These are phyloP conservation scores for Sungouiozyma ichnusensis DNA, from an alignment of 805 yeast species.

Conservation along the genomic window DNA sequence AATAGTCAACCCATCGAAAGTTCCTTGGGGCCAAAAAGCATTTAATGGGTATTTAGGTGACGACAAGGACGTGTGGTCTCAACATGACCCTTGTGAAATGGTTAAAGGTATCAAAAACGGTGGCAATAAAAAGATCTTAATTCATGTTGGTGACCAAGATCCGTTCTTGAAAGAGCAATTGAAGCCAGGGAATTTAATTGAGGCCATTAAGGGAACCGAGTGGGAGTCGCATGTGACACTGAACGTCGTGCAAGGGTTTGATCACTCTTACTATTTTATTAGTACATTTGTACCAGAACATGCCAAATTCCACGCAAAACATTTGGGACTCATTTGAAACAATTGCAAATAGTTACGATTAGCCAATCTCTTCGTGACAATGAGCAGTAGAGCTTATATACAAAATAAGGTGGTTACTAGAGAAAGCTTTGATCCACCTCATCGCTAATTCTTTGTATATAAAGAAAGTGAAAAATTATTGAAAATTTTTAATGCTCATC, in stretches of 20 bases:
- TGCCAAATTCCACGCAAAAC: conserved; percentile 76
- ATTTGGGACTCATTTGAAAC: conserved; percentile 28
- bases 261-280: conserved; percentile 84
- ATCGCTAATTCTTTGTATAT: too few relatives aligned
- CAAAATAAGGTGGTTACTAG: too few relatives aligned
- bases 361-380: too few relatives aligned
- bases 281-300: conserved; percentile 73
- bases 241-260: conserved; percentile 67
- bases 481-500: conserved; percentile 6
- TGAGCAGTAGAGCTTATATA: too few relatives aligned
- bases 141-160: conserved; percentile 77
- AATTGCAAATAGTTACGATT: background rate
- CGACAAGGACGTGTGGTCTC: conserved; percentile 43
- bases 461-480: background rate
- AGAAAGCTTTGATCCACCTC: too few relatives aligned
- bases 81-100: conserved; percentile 79
- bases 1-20: conserved; percentile 63
- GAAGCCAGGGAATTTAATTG: conserved; percentile 61
- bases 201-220: conserved; percentile 42
- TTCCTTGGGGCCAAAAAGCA: conserved; percentile 85
- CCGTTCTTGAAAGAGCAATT: conserved; percentile 61
- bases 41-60: conserved; percentile 69
- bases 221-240: conserved; percentile 54
- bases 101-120: conserved; percentile 30
- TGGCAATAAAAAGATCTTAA: conserved; percentile 50